phyloP scores from a whole-genome alignment of 805 yeast species.

The Suhomyces tanzawaensis region DNA sequence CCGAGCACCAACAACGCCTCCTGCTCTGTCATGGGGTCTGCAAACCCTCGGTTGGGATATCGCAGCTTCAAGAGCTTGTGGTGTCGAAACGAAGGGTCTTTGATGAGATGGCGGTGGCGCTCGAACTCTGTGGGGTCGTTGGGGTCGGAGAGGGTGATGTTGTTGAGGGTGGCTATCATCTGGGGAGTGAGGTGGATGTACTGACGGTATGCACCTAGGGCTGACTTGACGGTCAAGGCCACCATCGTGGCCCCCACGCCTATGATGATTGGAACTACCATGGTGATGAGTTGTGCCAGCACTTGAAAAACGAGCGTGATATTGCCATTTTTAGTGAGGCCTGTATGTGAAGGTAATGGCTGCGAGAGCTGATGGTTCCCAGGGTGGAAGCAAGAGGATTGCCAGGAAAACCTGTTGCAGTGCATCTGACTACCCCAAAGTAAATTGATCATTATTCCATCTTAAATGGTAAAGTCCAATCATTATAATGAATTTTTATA shows the following conservation, averaged over 20 bases:
- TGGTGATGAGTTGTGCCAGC: too few species aligned
- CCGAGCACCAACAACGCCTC: slow-evolving; percentile 43
- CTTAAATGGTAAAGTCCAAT: too few species aligned
- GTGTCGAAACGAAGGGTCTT: slow-evolving; percentile 11
- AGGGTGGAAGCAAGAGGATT: too few species aligned
- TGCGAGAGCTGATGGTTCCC: too few species aligned
- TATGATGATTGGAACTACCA: slow-evolving; percentile 48
- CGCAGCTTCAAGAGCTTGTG: slow-evolving; percentile 16
- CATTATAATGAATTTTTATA: too few species aligned
- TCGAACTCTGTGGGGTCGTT: slow-evolving; percentile 1
- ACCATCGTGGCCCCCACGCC: slow-evolving; percentile 54
- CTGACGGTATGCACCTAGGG: slow-evolving; percentile 29
- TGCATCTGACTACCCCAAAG: too few species aligned
- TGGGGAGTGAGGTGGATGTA: slow-evolving; percentile 28
- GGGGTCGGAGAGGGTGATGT: slow-evolving; percentile 16
- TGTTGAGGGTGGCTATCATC: slow-evolving; percentile 36
- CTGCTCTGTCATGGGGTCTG: slow-evolving; percentile 39
- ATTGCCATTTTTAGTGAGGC: too few species aligned
- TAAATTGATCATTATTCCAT: too few species aligned
- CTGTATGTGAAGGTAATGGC: too few species aligned
- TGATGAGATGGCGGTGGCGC: slow-evolving; percentile 5
- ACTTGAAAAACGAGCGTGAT: too few species aligned
- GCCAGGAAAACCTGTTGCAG: too few species aligned
- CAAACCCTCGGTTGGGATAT: slow-evolving; percentile 29
- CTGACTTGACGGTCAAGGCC: slow-evolving; percentile 44